These are phyloP conservation scores for Aspergillus pseudotamarii DNA, from an alignment of 2,329 filamentous ascomycete species.

Conservation along the genomic window DNA sequence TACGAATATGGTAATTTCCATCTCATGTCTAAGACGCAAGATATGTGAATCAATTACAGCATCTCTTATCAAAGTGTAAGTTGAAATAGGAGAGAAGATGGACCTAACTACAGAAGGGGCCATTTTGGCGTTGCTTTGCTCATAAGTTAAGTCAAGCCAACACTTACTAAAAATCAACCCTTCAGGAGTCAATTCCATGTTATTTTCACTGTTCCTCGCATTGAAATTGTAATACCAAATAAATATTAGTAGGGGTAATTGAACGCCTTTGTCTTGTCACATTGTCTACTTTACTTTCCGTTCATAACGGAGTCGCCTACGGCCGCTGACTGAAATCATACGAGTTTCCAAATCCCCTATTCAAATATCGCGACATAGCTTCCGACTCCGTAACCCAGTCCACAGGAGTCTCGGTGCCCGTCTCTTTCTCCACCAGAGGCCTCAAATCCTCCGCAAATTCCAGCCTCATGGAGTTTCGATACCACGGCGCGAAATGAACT, in stretches of 20 bases:
- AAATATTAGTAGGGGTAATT: not conserved
- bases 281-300: not conserved
- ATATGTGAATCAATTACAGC: too few relatives aligned
- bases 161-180: too few relatives aligned
- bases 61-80: too few relatives aligned
- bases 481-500: slow-evolving; percentile 5
- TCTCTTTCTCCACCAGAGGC: slow-evolving; percentile 46
- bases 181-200: too few relatives aligned
- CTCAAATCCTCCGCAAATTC: slow-evolving; percentile 56
- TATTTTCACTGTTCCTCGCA: too few relatives aligned
- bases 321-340: slow-evolving; percentile 62
- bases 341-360: slow-evolving; percentile 62
- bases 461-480: slow-evolving; percentile 31
- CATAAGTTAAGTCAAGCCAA: too few relatives aligned
- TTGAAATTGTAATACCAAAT: not conserved
- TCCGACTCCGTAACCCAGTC: slow-evolving; percentile 49
- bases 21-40: too few relatives aligned
- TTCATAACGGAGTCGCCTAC: not conserved
- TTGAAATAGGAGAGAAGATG: too few relatives aligned
- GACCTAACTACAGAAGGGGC: too few relatives aligned
- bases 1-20: too few relatives aligned
- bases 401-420: slow-evolving; percentile 54
- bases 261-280: not conserved
- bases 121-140: too few relatives aligned
- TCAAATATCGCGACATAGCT: slow-evolving; percentile 53